These are phyloP conservation scores for Rhizopus microsporus DNA, from an alignment of 371 early-diverging fungal genomes.

Conservation along the genomic window DNA sequence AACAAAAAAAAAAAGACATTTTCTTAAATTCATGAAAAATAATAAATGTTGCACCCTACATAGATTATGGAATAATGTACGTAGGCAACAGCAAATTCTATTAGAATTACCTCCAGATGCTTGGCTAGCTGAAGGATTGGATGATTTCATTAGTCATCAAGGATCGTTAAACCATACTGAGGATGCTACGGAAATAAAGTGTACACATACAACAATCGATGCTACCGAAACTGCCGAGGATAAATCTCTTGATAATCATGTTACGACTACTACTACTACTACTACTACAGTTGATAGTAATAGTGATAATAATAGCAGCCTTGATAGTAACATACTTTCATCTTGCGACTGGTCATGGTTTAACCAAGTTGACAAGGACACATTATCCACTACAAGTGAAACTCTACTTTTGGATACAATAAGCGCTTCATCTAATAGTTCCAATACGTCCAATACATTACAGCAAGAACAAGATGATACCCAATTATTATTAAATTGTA, in stretches of 20 bases:
- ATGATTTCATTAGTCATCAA: constrained; percentile 8
- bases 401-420: constrained; percentile 12
- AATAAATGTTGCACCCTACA: neutral
- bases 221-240: neutral
- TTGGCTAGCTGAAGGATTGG: constrained; percentile 14
- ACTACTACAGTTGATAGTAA: no score
- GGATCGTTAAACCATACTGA: neutral
- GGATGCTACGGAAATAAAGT: neutral
- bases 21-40: neutral
- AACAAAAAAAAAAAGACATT: constrained; percentile 5
- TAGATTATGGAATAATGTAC: constrained; percentile 35
- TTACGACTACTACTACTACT: no score
- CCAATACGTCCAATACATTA: neutral
- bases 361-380: constrained; percentile 7
- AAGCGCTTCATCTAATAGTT: constrained; percentile 2
- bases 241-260: neutral
- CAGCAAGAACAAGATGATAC: constrained; percentile 11
- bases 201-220: neutral
- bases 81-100: constrained; percentile 19
- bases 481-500: constrained; percentile 2
- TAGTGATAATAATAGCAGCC: neutral
- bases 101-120: constrained; percentile 13
- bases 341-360: constrained; percentile 24
- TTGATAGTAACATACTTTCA: constrained; percentile 7
- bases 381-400: neutral